phyloP scores from a whole-genome alignment of 352 stramenopile species.

The Phytophthora palmivora region DNA sequence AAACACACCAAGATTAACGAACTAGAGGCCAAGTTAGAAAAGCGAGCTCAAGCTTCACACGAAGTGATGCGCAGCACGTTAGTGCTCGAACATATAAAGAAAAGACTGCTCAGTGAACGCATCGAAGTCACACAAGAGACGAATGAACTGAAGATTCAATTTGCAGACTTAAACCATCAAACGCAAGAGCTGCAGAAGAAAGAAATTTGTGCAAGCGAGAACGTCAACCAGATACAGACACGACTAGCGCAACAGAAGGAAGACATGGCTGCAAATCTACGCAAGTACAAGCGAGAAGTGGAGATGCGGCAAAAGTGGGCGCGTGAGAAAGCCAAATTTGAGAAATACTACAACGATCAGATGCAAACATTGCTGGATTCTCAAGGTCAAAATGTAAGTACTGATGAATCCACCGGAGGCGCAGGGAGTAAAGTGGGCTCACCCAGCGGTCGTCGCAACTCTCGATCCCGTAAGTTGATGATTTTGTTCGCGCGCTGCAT shows the following conservation, averaged over 20 bases:
- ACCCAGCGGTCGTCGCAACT: constrained; percentile 8
- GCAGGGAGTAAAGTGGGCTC: background rate
- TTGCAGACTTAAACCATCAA: constrained; percentile 64
- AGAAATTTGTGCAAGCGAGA: constrained; percentile 73
- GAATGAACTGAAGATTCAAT: constrained; percentile 71
- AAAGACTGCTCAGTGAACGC: constrained; percentile 66
- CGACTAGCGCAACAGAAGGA: constrained; percentile 71
- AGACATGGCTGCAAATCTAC: constrained; percentile 66
- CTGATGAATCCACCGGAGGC: background rate
- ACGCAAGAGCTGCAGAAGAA: constrained; percentile 83
- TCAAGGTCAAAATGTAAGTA: constrained; percentile 4
- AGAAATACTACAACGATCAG: constrained; percentile 87
- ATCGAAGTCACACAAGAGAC: constrained; percentile 56
- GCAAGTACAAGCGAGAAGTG: constrained; percentile 74
- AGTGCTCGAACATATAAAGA: constrained; percentile 86
- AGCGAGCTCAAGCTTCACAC: constrained; percentile 61
- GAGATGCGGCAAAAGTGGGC: constrained; percentile 79
- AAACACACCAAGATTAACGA: constrained; percentile 88
- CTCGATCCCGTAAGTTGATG: constrained; percentile 23
- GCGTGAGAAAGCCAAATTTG: constrained; percentile 83
- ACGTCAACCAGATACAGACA: constrained; percentile 75
- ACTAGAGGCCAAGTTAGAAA: constrained; percentile 69
- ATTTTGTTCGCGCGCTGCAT: background rate
- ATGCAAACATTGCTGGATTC: constrained; percentile 42
- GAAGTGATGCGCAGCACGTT: constrained; percentile 68